Base-by-base conservation (phyloP, 1,139 yeast genomes). In the Yamadazyma siamensis region DNA sequence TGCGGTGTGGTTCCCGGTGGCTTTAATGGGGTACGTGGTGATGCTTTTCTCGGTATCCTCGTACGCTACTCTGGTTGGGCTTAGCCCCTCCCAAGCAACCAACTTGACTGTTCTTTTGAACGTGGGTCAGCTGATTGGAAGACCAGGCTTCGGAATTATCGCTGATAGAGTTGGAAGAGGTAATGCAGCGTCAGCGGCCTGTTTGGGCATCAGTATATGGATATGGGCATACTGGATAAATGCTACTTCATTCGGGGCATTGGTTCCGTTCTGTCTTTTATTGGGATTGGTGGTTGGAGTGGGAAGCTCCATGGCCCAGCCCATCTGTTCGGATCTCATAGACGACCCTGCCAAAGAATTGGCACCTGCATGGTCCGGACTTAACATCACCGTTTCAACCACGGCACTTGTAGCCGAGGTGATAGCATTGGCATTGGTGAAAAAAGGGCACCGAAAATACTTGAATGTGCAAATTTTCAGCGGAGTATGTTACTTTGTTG, bases 101-200 rank as follows among this genome's bases (percentile, higher is more conserved):
- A 56, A 62, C 13, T 55, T 80, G 17, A 77, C 86, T 3, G 80
- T 87, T 0, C 52, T 79, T 6, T 58, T 81, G 44, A 79, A 77
- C 49, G 77, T 75, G 4, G 80, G 80, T 2, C 88, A 81, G 52
- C 56, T 68, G 3, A 40, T 82, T 10, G 91, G 91, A 0, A 64
- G 91, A 42, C 89, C 89, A 1, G 22, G 56, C 2, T 61, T 80
- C 51, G 91, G 94, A 0, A 36, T 61, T 4, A 23, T 70, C 5
- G 79, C 80, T 16, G 91, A 82, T 48, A 54, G 42, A 19, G 51
- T 63, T 27, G 91, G 94, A 2, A 61, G 87, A 37, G 56, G 67
- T 25, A 81, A 79, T 49, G 57, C 71, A 20, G 64, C 80, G 1
- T 43, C 60, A 9, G 27, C 44, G 8, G 44, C 60, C 4, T 55